Conservation (phyloP, 2,329 filamentous ascomycete species). For the Orbilia ellipsospora region DNA sequence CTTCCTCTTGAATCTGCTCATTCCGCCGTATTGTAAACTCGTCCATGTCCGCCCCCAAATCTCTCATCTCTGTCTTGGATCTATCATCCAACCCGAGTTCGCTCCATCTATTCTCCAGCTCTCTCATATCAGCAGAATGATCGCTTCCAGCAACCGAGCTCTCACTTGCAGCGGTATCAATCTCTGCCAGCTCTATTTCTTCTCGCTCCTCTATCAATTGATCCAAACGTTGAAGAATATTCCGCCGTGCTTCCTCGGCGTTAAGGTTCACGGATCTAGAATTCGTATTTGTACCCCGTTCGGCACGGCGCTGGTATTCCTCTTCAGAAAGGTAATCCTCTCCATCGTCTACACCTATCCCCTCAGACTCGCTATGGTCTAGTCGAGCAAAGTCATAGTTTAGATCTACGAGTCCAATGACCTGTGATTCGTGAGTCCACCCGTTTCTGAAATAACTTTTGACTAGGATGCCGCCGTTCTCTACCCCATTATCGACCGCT, state of each 20-base stretch:
- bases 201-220: no score
- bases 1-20: background rate
- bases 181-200: no score
- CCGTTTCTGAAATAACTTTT: background rate
- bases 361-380: no score
- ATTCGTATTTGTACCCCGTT: no score
- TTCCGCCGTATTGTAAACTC: background rate
- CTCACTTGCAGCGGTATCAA: background rate
- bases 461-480: background rate
- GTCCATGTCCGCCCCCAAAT: background rate
- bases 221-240: no score
- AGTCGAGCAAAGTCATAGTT: background rate
- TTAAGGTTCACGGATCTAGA: no score
- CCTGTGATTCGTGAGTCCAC: background rate
- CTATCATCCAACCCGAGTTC: background rate
- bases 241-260: no score
- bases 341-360: no score
- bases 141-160: background rate
- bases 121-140: background rate
- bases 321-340: no score
- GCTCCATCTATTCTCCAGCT: background rate
- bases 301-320: no score
- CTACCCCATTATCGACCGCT: background rate
- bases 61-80: background rate
- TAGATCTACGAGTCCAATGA: background rate